Conservation (phyloP, 2,329 filamentous ascomycete genomes). For the Arthroderma sp. region DNA sequence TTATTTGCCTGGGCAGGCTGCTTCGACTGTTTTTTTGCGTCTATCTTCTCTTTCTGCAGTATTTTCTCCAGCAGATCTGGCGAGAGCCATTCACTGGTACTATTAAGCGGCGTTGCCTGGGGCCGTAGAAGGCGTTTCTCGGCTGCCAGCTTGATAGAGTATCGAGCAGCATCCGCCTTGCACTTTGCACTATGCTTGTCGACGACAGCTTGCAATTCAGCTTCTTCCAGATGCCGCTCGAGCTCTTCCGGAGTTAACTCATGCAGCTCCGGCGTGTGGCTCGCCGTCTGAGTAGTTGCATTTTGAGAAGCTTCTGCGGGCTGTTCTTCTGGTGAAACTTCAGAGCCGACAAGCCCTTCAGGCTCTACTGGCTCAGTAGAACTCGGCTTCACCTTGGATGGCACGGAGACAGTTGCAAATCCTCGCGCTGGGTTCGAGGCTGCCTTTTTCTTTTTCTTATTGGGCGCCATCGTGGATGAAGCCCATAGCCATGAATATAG, state of each 20-base stretch:
- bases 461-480: constrained; percentile 12
- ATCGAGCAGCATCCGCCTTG: constrained; percentile 64
- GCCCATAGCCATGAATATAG: neutral
- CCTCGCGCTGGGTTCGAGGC: constrained; percentile 77
- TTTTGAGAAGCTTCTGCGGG: constrained; percentile 14
- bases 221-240: constrained; percentile 75
- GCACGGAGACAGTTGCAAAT: constrained; percentile 85
- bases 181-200: constrained; percentile 73
- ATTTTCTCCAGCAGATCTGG: constrained; percentile 67
- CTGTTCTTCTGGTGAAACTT: neutral
- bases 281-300: neutral
- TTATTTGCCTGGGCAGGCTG: constrained; percentile 13
- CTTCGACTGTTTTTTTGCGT: constrained; percentile 29
- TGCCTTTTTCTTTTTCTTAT: constrained; percentile 63
- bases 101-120: constrained; percentile 60
- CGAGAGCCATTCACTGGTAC: constrained; percentile 64
- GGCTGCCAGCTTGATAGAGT: constrained; percentile 66
- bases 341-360: neutral
- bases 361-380: constrained; percentile 15
- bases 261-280: constrained; percentile 11
- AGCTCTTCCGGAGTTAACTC: constrained; percentile 68
- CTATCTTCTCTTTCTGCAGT: constrained; percentile 47
- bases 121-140: constrained; percentile 70
- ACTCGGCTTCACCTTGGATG: constrained; percentile 59
- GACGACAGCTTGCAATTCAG: constrained; percentile 77